These are phyloP conservation scores for Wickerhamomyces chambardii DNA, from an alignment of 805 yeast genomes.

Conservation along the genomic window DNA sequence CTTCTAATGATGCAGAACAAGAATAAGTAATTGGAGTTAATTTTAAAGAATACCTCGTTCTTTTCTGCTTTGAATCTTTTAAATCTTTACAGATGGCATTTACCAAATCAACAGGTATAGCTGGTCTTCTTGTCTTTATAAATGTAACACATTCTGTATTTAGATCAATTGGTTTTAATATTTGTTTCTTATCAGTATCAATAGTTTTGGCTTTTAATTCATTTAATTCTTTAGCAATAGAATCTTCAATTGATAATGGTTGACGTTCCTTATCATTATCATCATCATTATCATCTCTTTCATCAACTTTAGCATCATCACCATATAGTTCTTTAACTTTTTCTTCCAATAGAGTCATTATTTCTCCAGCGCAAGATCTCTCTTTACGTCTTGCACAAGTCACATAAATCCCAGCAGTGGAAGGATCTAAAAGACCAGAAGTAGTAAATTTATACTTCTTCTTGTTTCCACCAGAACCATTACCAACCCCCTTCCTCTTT, in stretches of 20 bases:
- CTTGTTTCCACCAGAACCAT: conserved; percentile 3
- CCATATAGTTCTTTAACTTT: conserved; percentile 37
- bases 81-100: conserved; percentile 54
- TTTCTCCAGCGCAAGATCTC: conserved; percentile 65
- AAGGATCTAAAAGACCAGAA: conserved; percentile 63
- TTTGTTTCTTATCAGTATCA: conserved; percentile 30
- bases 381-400: conserved; percentile 84
- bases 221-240: conserved; percentile 60
- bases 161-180: conserved; percentile 50
- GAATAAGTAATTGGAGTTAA: conserved; percentile 75
- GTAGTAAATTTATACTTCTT: conserved; percentile 13
- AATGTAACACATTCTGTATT: conserved; percentile 82
- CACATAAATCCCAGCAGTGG: conserved; percentile 80
- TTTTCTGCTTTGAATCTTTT: conserved; percentile 37
- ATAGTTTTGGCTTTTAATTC: conserved; percentile 32
- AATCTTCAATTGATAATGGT: conserved; percentile 63
- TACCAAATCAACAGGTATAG: conserved; percentile 71
- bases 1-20: conserved; percentile 63
- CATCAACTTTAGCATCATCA: conserved; percentile 15
- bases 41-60: conserved; percentile 68
- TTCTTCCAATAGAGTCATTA: conserved; percentile 49
- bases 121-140: conserved; percentile 70
- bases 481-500: conserved; percentile 7
- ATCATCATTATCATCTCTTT: conserved; percentile 14
- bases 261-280: conserved; percentile 26